Evolutionary conservation across 371 early-diverging fungal species (phyloP), one percentile per base, ranked within the genome.

Genomic region (Lichtheimia ramosa): DNA sequence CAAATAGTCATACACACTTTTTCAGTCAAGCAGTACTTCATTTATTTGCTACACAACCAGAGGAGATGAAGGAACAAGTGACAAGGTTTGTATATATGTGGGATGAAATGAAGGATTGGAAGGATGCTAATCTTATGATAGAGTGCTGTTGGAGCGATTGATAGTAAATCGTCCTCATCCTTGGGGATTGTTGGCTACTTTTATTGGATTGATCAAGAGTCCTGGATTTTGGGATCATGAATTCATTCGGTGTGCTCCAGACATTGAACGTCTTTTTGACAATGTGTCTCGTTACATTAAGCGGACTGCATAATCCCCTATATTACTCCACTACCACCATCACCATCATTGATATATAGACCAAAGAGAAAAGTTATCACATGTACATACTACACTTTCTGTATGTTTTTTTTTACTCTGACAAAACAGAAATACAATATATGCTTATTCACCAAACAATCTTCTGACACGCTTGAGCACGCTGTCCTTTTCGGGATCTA

Each of bases 121-220:
- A 4, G 7, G 40, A 40, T 54, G 15, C 40, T 53, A 4, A 28
- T 10, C n/a, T 2, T 41, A 5, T 41, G 20, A 1, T 58, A 65
- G 97, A 28, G 97, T 97, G 1, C 78, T 99, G 18, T 71, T 97
- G 60, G 99, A 99, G 73, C 86, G 99, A 54, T 75, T 97, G 55
- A 92, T 99, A 64, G 98, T 94, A 10, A 94, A 95, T 75, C 85
- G 97, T 43, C 99, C 98, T 12, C 96, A 96, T 75, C 99, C 99
- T 48, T 98, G 97, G 94, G 97, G 98, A 14, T 79, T 98, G 58
- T 75, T 97, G 63, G 92, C 95, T 13, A 95, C 98, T 0, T 92
- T 99, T 66, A 97, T 96, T 59, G 96, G 96, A 68, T 71, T 99
- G 63, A 91, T 96, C 73, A 91, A 94, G 64, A 92, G 95, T 68